Percentiles rank a stretch among this genome's conserved stretches.
phyloP scores from a whole-genome alignment of 2,329 filamentous ascomycete genomes.

The Thelonectria discophora region DNA sequence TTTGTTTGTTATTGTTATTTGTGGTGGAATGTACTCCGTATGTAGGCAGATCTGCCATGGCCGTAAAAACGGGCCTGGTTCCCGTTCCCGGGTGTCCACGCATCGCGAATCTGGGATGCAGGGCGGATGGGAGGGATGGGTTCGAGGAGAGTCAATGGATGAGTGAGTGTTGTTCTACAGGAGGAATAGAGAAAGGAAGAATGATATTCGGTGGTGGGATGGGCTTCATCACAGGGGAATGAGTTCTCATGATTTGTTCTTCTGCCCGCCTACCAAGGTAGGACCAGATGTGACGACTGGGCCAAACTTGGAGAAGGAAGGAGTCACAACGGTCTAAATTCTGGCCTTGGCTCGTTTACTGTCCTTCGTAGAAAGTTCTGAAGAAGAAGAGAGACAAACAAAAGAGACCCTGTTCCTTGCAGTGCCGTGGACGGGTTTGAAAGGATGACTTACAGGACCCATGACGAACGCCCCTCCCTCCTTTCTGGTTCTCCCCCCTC shows the following conservation, averaged over 20 bases:
- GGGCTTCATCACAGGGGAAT: no score
- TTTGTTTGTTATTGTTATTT: background rate
- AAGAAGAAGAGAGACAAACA: background rate
- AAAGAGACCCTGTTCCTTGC: slow-evolving; percentile 30
- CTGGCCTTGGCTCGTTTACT: no score
- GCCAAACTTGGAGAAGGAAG: no score
- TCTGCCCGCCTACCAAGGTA: no score
- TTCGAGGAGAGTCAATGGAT: background rate
- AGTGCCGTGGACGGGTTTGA: slow-evolving; percentile 17
- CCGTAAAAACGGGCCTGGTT: slow-evolving; percentile 34
- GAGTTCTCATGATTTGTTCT: no score
- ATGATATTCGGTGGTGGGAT: no score
- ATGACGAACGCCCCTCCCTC: slow-evolving; percentile 5
- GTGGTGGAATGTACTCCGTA: no score
- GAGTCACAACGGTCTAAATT: no score
- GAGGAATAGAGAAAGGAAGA: background rate
- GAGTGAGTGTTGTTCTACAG: no score
- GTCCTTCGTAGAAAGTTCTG: no score
- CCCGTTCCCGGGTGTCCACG: slow-evolving; percentile 26
- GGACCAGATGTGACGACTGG: no score
- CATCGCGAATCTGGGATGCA: slow-evolving; percentile 40
- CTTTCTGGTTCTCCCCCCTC: background rate
- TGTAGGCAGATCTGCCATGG: slow-evolving; percentile 35
- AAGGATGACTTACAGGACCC: slow-evolving; percentile 29
- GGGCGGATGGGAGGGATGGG: background rate